A percentile compares a stretch with the other conserved stretches of the same genome.
Evolutionary conservation across 148 eudicot species (phyloP).

Genomic region (Silene conica): DNA sequence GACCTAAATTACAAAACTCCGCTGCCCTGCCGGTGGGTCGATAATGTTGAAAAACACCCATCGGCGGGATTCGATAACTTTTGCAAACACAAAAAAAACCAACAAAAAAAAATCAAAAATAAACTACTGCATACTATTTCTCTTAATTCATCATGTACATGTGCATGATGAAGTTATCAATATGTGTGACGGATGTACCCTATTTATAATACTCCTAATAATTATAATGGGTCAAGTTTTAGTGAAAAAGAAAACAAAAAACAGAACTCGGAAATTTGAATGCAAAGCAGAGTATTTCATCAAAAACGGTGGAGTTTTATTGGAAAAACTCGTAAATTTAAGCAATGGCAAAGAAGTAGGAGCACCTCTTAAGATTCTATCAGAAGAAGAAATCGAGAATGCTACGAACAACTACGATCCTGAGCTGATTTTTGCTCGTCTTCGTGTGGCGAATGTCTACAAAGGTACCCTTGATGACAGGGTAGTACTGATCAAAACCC

Average conservation of each 20-base stretch:
- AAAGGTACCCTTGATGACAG: constrained; percentile 21
- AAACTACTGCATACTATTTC: too few species aligned
- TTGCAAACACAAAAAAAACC: too few species aligned
- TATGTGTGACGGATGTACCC: too few species aligned
- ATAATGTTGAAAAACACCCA: too few species aligned
- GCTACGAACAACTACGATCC: constrained; percentile 23
- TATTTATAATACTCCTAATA: too few species aligned
- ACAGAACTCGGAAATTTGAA: neutral
- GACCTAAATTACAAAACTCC: too few species aligned
- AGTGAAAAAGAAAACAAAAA: neutral
- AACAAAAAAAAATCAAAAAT: too few species aligned
- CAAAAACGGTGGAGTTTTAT: constrained; percentile 5
- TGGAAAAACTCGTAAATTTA: neutral
- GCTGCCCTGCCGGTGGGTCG: too few species aligned
- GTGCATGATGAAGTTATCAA: too few species aligned
- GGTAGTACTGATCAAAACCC: constrained; percentile 11
- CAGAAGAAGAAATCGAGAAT: constrained; percentile 6
- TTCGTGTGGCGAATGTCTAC: constrained; percentile 17
- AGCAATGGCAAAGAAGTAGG: constrained; percentile 7
- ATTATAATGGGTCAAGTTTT: too few species aligned
- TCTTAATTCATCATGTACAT: too few species aligned
- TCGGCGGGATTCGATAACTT: too few species aligned
- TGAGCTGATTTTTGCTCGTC: constrained; percentile 13
- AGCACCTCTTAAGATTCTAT: constrained; percentile 12
- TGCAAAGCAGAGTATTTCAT: constrained; percentile 17